Evolutionary conservation across 768 basidiomycete species (phyloP).

Genomic region (Suillus fuscotomentosus): DNA sequence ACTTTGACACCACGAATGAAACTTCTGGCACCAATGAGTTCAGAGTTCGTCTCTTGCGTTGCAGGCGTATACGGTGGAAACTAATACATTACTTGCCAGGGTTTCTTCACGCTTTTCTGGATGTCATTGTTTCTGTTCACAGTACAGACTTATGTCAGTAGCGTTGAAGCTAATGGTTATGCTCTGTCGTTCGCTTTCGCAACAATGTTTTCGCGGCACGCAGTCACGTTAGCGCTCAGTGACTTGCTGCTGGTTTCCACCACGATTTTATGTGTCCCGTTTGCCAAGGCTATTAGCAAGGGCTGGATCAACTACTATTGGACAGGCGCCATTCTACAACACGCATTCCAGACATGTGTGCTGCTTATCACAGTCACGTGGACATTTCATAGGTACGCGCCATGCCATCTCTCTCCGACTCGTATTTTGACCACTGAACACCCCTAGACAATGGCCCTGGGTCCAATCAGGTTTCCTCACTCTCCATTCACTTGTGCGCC

Average conservation of each 20-base stretch:
- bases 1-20: constrained; percentile 81
- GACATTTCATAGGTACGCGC: constrained; percentile 79
- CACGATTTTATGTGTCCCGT: constrained; percentile 79
- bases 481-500: constrained; percentile 72
- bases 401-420: background rate
- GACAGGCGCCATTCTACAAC: constrained; percentile 76
- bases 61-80: background rate
- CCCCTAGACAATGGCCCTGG: constrained; percentile 88
- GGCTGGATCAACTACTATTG: constrained; percentile 84
- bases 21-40: constrained; percentile 79
- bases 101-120: constrained; percentile 97
- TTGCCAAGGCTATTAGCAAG: constrained; percentile 71
- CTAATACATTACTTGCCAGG: constrained; percentile 41
- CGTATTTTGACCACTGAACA: background rate
- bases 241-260: constrained; percentile 79
- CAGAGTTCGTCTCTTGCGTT: constrained; percentile 44
- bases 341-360: constrained; percentile 70
- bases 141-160: constrained; percentile 71
- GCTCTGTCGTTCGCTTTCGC: constrained; percentile 81
- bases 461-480: constrained; percentile 92
- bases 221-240: constrained; percentile 74
- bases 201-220: constrained; percentile 84
- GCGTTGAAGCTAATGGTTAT: constrained; percentile 75
- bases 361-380: constrained; percentile 77
- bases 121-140: constrained; percentile 83